A percentile compares a stretch with the other conserved stretches of the same genome.
phyloP scores from a whole-genome alignment of 164 flowering plant genomes.

The Protea cynaroides region DNA sequence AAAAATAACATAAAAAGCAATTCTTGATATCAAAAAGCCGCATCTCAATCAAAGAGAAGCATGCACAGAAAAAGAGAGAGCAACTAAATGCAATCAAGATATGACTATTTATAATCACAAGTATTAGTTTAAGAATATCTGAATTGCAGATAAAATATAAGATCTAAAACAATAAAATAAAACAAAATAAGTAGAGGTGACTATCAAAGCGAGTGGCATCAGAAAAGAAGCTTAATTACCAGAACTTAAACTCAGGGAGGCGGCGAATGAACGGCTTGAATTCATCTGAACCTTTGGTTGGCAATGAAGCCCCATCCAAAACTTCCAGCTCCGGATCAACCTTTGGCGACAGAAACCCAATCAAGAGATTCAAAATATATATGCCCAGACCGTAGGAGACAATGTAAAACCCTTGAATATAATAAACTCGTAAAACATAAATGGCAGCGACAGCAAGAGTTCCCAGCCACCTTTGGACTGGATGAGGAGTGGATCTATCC shows the following conservation, averaged over 20 bases:
- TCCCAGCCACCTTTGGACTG: conserved; percentile 69
- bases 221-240: conserved; percentile 37
- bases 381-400: conserved; percentile 74
- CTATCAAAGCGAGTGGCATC: neutral
- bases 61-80: too few species aligned
- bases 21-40: too few species aligned
- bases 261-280: conserved; percentile 88
- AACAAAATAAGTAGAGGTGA: too few species aligned
- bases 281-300: conserved; percentile 78
- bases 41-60: too few species aligned
- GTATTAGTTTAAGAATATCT: too few species aligned
- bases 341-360: conserved; percentile 82
- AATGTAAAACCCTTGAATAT: conserved; percentile 70
- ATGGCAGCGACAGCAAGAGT: conserved; percentile 46
- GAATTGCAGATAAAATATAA: too few species aligned
- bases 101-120: too few species aligned
- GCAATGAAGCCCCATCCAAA: conserved; percentile 67
- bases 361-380: conserved; percentile 68
- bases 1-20: too few species aligned
- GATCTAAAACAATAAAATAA: too few species aligned
- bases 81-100: too few species aligned
- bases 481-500: conserved; percentile 68
- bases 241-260: conserved; percentile 89
- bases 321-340: conserved; percentile 75
- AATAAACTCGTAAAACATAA: conserved; percentile 61